Evolutionary conservation across 108 stramenopile genomes (phyloP).

Genomic region (Nannochloropsis gaditana): DNA sequence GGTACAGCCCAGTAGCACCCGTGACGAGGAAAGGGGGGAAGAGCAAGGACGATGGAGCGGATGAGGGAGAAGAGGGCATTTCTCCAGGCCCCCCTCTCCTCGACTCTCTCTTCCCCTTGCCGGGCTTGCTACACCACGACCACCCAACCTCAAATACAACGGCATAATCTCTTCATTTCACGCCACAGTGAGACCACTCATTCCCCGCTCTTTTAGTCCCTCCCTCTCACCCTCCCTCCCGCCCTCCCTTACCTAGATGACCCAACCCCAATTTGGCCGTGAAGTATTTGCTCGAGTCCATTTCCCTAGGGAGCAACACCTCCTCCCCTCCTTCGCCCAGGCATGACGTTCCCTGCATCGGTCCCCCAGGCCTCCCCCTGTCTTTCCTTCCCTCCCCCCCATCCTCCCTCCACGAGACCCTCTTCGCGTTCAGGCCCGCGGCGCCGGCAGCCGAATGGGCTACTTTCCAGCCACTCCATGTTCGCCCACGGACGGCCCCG

Average conservation of each 20-base stretch:
- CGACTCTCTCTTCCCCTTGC: background rate
- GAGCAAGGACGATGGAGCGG: too few species aligned
- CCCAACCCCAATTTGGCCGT: background rate
- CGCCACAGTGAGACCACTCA: background rate
- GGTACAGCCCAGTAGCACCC: too few species aligned
- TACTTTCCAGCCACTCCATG: constrained; percentile 14
- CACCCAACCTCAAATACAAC: constrained; percentile 28
- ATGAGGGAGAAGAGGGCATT: background rate
- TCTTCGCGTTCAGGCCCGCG: background rate
- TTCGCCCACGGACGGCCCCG: constrained; percentile 3
- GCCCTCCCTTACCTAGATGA: background rate
- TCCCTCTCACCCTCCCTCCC: background rate
- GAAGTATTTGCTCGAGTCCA: background rate
- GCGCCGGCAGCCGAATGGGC: background rate
- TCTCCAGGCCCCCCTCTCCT: background rate
- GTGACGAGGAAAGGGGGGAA: too few species aligned
- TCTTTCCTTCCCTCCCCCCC: background rate
- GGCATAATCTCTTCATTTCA: constrained; percentile 27
- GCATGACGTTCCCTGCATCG: background rate
- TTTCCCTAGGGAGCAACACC: background rate
- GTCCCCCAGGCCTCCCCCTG: background rate
- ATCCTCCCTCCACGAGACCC: background rate
- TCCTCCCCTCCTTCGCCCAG: background rate
- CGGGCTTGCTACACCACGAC: background rate
- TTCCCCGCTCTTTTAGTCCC: background rate